Percentiles rank a stretch among this genome's conserved stretches.
Conservation (phyloP, 2,329 filamentous ascomycete genomes). For the Colletotrichum orchidophilum region DNA sequence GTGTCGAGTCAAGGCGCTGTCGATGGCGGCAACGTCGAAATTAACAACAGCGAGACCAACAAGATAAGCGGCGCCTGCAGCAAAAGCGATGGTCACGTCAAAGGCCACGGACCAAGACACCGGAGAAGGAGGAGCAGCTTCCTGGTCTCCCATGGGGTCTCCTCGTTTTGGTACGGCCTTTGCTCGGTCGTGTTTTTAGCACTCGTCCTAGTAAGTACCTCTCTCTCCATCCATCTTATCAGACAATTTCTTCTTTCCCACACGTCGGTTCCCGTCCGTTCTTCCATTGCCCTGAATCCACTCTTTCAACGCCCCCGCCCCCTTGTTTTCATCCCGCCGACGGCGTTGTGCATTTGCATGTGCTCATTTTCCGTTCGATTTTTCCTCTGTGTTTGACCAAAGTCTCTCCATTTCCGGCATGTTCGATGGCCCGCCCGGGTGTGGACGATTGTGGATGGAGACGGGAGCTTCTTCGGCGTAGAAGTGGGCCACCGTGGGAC, state of each 20-base stretch:
- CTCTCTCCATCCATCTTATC: conserved; percentile 7
- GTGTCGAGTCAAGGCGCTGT: conserved; percentile 3
- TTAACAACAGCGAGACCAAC: not conserved
- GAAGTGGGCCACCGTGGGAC: conserved; percentile 29
- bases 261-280: conserved; percentile 3
- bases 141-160: conserved; percentile 34
- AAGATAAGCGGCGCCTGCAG: conserved; percentile 1
- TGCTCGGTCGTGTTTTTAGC: conserved; percentile 31
- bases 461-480: conserved; percentile 33
- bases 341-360: not conserved
- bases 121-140: conserved; percentile 34
- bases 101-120: conserved; percentile 8
- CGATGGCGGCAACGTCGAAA: not conserved
- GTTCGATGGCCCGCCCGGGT: conserved; percentile 32
- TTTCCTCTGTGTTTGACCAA: not conserved
- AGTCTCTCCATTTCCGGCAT: conserved; percentile 28
- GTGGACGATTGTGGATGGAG: conserved; percentile 17
- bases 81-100: not conserved
- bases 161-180: conserved; percentile 34
- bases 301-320: conserved; percentile 4
- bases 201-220: conserved; percentile 29
- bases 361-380: not conserved
- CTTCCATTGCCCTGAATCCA: not conserved
- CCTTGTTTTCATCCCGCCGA: not conserved
- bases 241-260: not conserved